Base-by-base conservation (phyloP, 345 rosid genomes). In the Salix koriyanagi region DNA sequence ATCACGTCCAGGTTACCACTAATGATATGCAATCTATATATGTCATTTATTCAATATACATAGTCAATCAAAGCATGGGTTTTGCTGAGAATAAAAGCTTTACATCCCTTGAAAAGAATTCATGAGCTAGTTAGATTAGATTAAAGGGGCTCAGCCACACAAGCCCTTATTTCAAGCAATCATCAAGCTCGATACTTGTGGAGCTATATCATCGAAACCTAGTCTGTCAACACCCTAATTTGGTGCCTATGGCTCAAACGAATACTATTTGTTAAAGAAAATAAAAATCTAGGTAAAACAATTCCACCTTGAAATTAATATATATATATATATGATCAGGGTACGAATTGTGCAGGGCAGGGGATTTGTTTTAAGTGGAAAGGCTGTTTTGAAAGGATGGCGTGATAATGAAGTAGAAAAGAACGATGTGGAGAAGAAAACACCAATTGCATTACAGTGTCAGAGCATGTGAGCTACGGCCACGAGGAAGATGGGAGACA, bases 381-480 rank as follows among this genome's bases (percentile, higher is more conserved):
- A 62, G 76, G 70, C 67, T 44, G 76, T 19, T 58, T 65, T 18
- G 23, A 62, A 74, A 28, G 50, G 70, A 41, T 39, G 34, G 65
- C 32, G 69, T 18, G 41, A 30, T n/a, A 14, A 72, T 37, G 32
- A 70, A 66, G 81, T 61, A 54, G 75, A 79, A 77, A 73, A 75
- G 71, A 82, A 84, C 73, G 80, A 87, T 77, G 4, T 9, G 77
- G 79, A 81, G 83, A 84, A 79, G 77, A 81, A 79, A 83, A 83
- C 82, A 81, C 44, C 58, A 62, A 73, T 41, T 44, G 66, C 61
- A 11, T 14, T 44, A 52, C 36, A 44, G 74, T 83, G 88, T 84
- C 90, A 84, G 90, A 80, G 67, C 87, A 82, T 87, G 90, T 87
- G 90, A 85, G 69, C 80, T 81, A 64, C 72, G 80, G 84, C 73